Conservation (phyloP, 805 yeast species). For the Metschnikowia colocasiae region DNA sequence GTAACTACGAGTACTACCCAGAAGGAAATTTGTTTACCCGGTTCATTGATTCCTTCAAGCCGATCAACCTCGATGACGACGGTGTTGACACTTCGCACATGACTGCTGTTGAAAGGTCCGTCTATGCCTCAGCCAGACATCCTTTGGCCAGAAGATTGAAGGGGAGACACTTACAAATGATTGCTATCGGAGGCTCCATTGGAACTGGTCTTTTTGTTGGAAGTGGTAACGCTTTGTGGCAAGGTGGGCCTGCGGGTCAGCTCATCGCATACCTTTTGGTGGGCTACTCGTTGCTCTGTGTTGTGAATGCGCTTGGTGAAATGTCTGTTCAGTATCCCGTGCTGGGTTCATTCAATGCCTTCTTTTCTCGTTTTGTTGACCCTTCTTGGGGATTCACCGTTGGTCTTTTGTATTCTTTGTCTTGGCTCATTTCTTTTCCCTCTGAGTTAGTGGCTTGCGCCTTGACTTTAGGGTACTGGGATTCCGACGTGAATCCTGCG, state of each 20-base stretch:
- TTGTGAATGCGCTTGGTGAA: slow-evolving; percentile 22
- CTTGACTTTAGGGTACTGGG: slow-evolving; percentile 36
- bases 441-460: slow-evolving; percentile 33
- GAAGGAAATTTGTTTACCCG: slow-evolving; percentile 19
- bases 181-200: slow-evolving; percentile 81
- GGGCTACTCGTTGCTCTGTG: slow-evolving; percentile 19
- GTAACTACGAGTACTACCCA: slow-evolving; percentile 2
- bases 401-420: slow-evolving; percentile 24
- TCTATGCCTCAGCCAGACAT: slow-evolving; percentile 40
- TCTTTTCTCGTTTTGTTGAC: slow-evolving; percentile 21
- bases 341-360: slow-evolving; percentile 21
- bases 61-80: slow-evolving; percentile 34
- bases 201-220: slow-evolving; percentile 60
- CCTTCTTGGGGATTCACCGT: slow-evolving; percentile 24
- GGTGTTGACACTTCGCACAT: slow-evolving; percentile 39
- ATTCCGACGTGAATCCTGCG: slow-evolving; percentile 28
- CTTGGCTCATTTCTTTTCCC: slow-evolving; percentile 34
- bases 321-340: slow-evolving; percentile 23
- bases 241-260: slow-evolving; percentile 22
- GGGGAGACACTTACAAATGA: slow-evolving; percentile 63
- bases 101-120: slow-evolving; percentile 38
- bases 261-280: slow-evolving; percentile 20
- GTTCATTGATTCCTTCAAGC: slow-evolving; percentile 37
- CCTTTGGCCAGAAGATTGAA: slow-evolving; percentile 44
- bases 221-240: slow-evolving; percentile 18